Evolutionary conservation across 495 filamentous ascomycete genomes (phyloP).

Genomic region (Penicillium soppii): DNA sequence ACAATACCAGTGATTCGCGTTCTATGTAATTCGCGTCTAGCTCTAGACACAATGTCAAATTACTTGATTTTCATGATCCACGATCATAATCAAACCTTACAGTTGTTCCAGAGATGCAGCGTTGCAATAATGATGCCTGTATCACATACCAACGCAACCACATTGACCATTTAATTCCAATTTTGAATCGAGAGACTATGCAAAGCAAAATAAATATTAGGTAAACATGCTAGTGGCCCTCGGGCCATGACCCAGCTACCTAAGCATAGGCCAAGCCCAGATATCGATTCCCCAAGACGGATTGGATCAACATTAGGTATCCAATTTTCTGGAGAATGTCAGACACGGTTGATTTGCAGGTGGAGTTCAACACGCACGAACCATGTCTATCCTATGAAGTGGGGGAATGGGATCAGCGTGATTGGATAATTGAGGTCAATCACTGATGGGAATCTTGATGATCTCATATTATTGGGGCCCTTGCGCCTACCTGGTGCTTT

Average conservation of each 20-base stretch:
- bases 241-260: background rate
- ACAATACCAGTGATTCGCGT: background rate
- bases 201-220: background rate
- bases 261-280: background rate
- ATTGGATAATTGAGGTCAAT: background rate
- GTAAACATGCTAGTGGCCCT: background rate
- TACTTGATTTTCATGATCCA: background rate
- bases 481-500: constrained; percentile 1
- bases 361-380: constrained; percentile 3
- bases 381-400: background rate
- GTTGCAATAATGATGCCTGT: constrained; percentile 5
- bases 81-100: background rate
- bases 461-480: constrained; percentile 8
- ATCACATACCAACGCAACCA: constrained; percentile 9
- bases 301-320: constrained; percentile 1
- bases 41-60: background rate
- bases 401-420: background rate
- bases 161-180: background rate
- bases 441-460: background rate
- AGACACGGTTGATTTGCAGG: constrained; percentile 9
- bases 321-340: constrained; percentile 6
- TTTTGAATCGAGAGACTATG: background rate
- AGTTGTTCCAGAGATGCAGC: constrained; percentile 4
- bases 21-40: background rate
- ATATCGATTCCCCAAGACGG: background rate